Percentiles rank a stretch among this genome's conserved stretches.
Conservation (phyloP, 345 rosid genomes). For the Eucalyptus marginata region DNA sequence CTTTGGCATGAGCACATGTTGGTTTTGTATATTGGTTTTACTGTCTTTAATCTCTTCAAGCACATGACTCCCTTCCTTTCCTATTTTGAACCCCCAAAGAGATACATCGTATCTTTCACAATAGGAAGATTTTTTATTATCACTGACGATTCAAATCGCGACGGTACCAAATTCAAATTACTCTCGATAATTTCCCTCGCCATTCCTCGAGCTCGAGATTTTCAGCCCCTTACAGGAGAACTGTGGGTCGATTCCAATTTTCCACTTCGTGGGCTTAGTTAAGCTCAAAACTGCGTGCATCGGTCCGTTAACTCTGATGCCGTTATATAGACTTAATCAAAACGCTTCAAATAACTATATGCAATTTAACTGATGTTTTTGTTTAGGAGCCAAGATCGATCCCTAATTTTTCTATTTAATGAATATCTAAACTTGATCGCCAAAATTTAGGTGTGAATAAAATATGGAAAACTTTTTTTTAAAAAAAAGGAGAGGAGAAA, state of each 20-base stretch:
- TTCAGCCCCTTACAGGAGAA: not conserved
- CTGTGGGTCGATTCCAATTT: not conserved
- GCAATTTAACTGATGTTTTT: not conserved
- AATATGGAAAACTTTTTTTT: too few species aligned
- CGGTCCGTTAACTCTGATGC: not conserved
- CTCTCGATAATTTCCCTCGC: not conserved
- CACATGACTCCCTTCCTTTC: not conserved
- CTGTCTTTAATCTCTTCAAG: not conserved
- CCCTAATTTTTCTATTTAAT: not conserved
- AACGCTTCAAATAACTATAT: not conserved
- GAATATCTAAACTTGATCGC: fast-evolving
- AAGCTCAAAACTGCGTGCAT: not conserved
- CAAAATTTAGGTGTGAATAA: too few species aligned
- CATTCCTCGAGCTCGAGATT: not conserved
- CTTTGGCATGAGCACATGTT: not conserved
- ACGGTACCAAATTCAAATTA: not conserved
- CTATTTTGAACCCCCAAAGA: too few species aligned
- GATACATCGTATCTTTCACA: not conserved
- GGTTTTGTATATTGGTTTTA: too few species aligned
- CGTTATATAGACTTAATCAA: not conserved
- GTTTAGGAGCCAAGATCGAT: not conserved
- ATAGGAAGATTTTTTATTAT: not conserved
- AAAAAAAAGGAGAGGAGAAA: not conserved
- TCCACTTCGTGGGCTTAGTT: not conserved
- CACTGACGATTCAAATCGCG: not conserved